A percentile compares a stretch with the other conserved stretches of the same genome.
These are phyloP conservation scores for Esteya vermicola DNA, from an alignment of 2,329 filamentous ascomycete species.

Conservation along the genomic window DNA sequence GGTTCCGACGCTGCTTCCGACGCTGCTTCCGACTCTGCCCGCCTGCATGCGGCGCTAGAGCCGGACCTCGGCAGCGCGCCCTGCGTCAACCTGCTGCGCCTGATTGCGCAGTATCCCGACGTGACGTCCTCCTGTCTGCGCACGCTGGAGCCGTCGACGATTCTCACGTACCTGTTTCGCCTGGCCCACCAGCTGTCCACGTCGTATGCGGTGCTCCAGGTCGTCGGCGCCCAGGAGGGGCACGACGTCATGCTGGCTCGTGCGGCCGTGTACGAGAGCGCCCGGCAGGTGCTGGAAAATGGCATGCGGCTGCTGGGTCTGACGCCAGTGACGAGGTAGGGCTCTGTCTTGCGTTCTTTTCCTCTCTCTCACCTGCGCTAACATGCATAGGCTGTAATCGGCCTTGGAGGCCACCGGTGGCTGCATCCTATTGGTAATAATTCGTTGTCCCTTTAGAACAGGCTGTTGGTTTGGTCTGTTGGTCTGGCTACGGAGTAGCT, in stretches of 20 bases:
- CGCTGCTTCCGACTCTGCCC: no score
- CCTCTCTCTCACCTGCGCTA: no score
- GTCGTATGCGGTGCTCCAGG: conserved; percentile 69
- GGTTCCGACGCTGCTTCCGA: no score
- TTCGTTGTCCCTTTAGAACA: no score
- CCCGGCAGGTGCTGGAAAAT: conserved; percentile 63
- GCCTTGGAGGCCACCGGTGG: no score
- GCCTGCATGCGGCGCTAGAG: no score
- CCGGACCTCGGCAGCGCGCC: conserved; percentile 48
- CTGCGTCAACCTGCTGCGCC: conserved; percentile 57
- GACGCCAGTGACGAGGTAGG: conserved; percentile 61
- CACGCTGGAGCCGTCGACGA: conserved; percentile 54
- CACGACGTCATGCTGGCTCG: conserved; percentile 58
- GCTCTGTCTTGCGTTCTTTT: no score
- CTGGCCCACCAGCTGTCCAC: conserved; percentile 70
- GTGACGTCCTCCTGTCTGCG: conserved; percentile 72
- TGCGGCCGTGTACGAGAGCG: conserved; percentile 64
- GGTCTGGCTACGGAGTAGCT: no score
- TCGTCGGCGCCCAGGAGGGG: conserved; percentile 64
- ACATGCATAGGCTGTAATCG: no score
- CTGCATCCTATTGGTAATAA: no score
- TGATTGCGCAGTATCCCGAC: conserved; percentile 72
- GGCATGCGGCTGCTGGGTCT: conserved; percentile 73
- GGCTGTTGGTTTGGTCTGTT: no score
- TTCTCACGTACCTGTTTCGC: conserved; percentile 58